Evolutionary conservation across 2,329 filamentous ascomycete species (phyloP), one percentile per base, ranked within the genome.

Genomic region (Xylariaceae sp.): DNA sequence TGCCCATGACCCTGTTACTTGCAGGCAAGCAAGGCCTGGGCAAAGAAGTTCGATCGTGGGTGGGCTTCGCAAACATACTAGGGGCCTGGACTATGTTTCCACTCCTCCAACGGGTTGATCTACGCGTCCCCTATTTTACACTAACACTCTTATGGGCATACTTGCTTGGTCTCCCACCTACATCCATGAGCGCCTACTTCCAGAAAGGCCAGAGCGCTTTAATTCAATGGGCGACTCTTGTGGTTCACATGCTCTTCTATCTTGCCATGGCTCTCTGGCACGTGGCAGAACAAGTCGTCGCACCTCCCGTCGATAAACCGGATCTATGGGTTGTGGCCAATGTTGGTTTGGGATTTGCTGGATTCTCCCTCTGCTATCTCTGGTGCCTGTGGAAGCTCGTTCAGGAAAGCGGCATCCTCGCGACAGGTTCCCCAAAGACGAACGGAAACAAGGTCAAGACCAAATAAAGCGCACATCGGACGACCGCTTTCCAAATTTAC

Each of bases 321-420:
- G 94, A 99, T 76, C 77, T 99, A 1, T 99, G 93, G 93, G 87
- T 95, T 2, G 92, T 99, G 2, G 82, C 86, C 10, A 99, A 99
- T 69, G 92, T 94, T 7, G 85, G 91, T 15, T 75, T 97, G 18
- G 94, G 94, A 6, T 90, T 90, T 18, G 87, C 84, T 3, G 94
- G 91, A 0, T 99, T 97, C 72, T 83, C 83, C 0, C 76, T 96
- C 39, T 95, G 92, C 73, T 97, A 97, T 73, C 70, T 94, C 6
- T 99, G 94, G 94, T 97, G 92, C 73, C 74, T 94, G 62, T 88
- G 85, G 82, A 88, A 84, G 57, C 71, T 90, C 55, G 68, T 84
- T 2, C 71, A 77, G 15, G 84, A 88, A 67, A 88, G 86, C 69
- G 82, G 82, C 49, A 67, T 84, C 49, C 59, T 42, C 83, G 9